These are phyloP conservation scores for Paraleonurus japonicus DNA, from an alignment of 257 asterid species.

Conservation along the genomic window DNA sequence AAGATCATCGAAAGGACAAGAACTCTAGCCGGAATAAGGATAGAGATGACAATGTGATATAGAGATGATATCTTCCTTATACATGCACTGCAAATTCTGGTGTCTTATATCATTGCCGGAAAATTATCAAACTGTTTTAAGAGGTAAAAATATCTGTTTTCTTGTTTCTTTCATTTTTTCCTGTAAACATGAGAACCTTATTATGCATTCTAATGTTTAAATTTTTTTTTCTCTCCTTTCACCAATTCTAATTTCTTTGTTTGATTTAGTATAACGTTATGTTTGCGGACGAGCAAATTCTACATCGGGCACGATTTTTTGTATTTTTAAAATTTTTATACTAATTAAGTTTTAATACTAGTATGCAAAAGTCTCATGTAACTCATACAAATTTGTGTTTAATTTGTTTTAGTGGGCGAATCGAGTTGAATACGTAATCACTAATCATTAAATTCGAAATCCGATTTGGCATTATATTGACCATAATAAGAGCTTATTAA, in stretches of 20 bases:
- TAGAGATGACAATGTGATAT: conserved; percentile 38
- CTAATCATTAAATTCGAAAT: too few species aligned
- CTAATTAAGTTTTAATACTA: too few species aligned
- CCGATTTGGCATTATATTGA: too few species aligned
- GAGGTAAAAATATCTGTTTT: conserved; percentile 25
- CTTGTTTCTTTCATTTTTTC: conserved; percentile 4
- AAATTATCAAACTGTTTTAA: conserved; percentile 26
- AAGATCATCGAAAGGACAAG: conserved; percentile 43
- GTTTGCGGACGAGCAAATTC: background rate
- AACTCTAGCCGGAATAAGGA: conserved; percentile 37
- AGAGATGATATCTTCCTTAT: conserved; percentile 10
- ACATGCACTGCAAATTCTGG: conserved; percentile 23
- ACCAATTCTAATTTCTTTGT: background rate
- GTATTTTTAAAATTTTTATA: too few species aligned
- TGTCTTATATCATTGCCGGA: conserved; percentile 31
- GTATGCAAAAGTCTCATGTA: too few species aligned
- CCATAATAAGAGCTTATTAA: background rate
- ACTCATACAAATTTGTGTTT: too few species aligned
- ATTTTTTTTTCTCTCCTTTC: background rate
- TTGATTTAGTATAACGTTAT: background rate
- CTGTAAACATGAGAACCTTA: conserved; percentile 23
- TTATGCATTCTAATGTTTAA: conserved; percentile 19
- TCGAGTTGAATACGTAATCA: too few species aligned
- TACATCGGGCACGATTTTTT: too few species aligned
- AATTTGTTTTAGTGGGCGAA: too few species aligned